Evolutionary conservation across 176 grass and related monocot genomes (phyloP), one percentile per base, ranked within the genome.

Genomic region (Stipa capillata): DNA sequence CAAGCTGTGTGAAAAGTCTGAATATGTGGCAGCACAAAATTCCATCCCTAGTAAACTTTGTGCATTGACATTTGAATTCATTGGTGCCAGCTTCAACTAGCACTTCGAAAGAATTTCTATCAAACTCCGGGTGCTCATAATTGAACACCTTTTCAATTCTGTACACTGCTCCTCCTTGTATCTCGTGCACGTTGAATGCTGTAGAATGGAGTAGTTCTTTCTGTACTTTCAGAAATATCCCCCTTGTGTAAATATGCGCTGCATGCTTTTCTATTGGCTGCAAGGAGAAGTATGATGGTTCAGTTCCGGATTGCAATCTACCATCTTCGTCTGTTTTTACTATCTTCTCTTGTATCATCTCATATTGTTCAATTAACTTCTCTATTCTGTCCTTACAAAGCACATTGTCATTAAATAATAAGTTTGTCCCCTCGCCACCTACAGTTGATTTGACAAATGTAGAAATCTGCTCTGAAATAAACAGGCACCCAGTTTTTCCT

Each of bases 1-100:
- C 69, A 57, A 79, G 58, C 16, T 79, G 55, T 36, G 72, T 63
- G 35, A 81, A 76, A 39, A 85, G 56, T 68, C 72, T 89, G 8
- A 85, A 72, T 44, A 78, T 47, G 72, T 89, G 87, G n/a, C 51
- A 59, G 35, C 69, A 89, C 48, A 85, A 14, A 32, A 89, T 48
- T 42, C 82, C 81, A 64, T 47, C 68, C 65, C 55, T 68, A 24
- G 72, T 42, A 62, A 84, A 89, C 43, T 79, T 84, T 51, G 53
- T 47, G 16, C 87, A 81, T 29, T 66, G 65, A 37, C 87, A 89
- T 28, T 29, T 58, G 35, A 81, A 60, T 15, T 17, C 40, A 37
- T 17, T 73, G 21, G n/a, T 44, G 35, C 44, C 5, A 28, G 55
- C 34, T 28, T 81, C 61, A 52, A 89, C 49, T 31, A 24, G 4